Base-by-base conservation (phyloP, 2,329 filamentous ascomycete genomes). In the Xylariaceae sp. region DNA sequence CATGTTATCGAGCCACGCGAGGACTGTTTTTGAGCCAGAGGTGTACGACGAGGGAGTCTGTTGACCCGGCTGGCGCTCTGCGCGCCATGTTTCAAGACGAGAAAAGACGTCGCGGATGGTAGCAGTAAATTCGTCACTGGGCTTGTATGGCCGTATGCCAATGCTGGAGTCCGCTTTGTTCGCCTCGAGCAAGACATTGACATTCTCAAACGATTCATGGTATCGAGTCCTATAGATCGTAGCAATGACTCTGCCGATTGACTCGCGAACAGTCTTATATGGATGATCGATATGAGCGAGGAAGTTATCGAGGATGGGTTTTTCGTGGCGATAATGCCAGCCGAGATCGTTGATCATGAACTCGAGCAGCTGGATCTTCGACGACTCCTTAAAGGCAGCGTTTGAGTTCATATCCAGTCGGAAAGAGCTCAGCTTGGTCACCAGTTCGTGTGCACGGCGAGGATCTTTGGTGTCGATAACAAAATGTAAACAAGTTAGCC, bases 341-440 rank as follows among this genome's bases (percentile, higher is more conserved):
- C 93, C 93, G 28, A 83, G 79, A 55, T 95, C 89, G 34, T 83
- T 82, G 44, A 98, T 86, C 48, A 87, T 79, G 52, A 95, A 89
- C 53, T 96, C 89, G 15, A 98, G 73, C 22, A 98, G 71, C 51
- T 93, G 85, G 13, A 98, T 88, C 69, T 97, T 96, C 19, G 91
- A 94, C 41, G 91, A 95, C 63, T 98, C 94, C 63, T 98, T 98
- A 76, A 98, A 98, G 0, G 93, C 93, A 3, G 94, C 93, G 60
- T 97, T 96, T 0, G 91, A 96, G 4, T 80, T 74, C 84, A 97
- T 91, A 61, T 98, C 93, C 9, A 98, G 74, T 22, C 89, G 79
- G 77, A 97, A 97, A 40, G 83, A 80, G 35, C 85, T 79, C 16
- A 98, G 73, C 64, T 81, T 85, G 49, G 93, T 85, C 28, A 95